Base-by-base conservation (phyloP, 2,329 filamentous ascomycete genomes). In the Cladorrhinum sp. region DNA sequence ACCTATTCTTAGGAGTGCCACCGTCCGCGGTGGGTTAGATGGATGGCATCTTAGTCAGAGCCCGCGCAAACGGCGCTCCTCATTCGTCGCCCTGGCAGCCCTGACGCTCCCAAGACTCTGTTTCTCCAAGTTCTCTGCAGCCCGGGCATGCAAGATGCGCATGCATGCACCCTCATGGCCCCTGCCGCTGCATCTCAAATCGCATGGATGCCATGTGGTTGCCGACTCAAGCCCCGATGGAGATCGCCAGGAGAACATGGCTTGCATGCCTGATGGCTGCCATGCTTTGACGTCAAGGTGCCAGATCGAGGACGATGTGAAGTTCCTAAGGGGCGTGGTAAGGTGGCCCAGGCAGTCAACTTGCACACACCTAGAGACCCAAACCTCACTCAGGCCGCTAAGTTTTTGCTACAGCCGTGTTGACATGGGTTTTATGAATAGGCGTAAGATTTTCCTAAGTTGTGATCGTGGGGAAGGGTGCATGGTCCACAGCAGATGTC, bases 341-440 rank as follows among this genome's bases (percentile, higher is more conserved):
- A 53, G 18, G 59, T 27, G 62, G 62, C 59, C 53, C 62, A 62
- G 62, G 62, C 57, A 52, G 52, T 59, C 53, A 52, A 55, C 29
- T 20, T 45, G 22, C 12, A 23, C 49, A 50, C 24, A 12, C 38
- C 7, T 7, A 18, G n/a, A 12, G 41, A 45, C 41, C 41, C 41
- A 45, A 45, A 45, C 41, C n/a, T 45, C 36, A 41, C 25, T 29
- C 25, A 29, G 4, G 25, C 25, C 25, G 25, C 25, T 29, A 29
- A 29, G 25, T 29, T 29, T n/a, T 29, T 29, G 25, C 25, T 29
- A 29, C 25, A 29, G 25, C 25, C 25, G 25, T 4, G 5, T 36
- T 13, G 12, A 57, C 54, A 55, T 38, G 22, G 23, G 24, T 18
- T 56, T n/a, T 48, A 50, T 38, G 29, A 45, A 27, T 45, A 45